Percentiles rank a stretch among this genome's conserved stretches.
These are phyloP conservation scores for Purpureocillium lavendulum DNA, from an alignment of 2,329 filamentous ascomycete genomes.

Conservation along the genomic window DNA sequence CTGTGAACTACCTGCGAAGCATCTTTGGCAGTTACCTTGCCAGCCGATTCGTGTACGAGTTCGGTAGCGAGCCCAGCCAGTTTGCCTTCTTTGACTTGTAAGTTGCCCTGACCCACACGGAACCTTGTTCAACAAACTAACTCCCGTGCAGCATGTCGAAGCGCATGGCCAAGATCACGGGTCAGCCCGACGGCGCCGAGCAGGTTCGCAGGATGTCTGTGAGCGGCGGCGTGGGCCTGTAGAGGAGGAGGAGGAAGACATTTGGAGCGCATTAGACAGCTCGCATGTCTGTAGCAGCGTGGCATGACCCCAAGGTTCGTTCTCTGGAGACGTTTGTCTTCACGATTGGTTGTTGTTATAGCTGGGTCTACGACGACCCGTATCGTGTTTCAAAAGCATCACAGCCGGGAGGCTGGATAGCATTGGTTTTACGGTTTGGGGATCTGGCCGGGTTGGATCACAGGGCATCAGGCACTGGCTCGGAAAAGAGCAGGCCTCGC, in stretches of 20 bases:
- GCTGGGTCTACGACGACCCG: no score
- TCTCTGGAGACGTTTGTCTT: no score
- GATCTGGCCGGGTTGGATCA: no score
- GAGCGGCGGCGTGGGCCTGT: constrained; percentile 5
- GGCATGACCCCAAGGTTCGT: no score
- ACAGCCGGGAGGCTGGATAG: no score
- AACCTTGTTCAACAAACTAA: neutral
- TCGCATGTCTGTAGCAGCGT: no score
- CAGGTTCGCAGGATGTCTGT: constrained; percentile 18
- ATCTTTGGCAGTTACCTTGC: constrained; percentile 97
- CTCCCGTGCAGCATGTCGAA: constrained; percentile 49
- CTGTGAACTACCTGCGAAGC: constrained; percentile 82
- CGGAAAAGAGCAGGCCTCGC: no score
- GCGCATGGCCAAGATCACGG: constrained; percentile 43
- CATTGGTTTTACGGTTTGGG: no score
- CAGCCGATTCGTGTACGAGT: constrained; percentile 92
- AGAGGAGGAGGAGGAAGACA: neutral
- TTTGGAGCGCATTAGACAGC: no score
- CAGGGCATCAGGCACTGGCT: no score
- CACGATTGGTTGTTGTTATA: no score
- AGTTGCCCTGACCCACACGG: constrained; percentile 30
- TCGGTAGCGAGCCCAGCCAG: constrained; percentile 84
- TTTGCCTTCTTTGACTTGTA: constrained; percentile 99
- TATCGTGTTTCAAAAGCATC: no score
- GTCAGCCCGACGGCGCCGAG: constrained; percentile 14